Base-by-base conservation (phyloP, 192 early-diverging fungal species). In the Paraglomus brasilianum region DNA sequence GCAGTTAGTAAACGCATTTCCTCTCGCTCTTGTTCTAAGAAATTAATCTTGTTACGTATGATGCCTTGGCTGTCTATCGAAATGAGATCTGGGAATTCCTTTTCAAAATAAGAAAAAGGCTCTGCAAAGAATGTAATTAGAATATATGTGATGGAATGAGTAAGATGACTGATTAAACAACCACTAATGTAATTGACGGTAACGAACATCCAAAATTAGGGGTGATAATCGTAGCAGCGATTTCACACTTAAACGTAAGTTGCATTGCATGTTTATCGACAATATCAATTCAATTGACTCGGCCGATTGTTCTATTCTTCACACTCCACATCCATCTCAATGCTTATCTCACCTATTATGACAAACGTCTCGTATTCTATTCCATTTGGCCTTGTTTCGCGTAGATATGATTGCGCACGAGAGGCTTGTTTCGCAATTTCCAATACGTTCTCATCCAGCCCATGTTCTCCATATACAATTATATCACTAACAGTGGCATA, bases 401-500 rank as follows among this genome's bases (percentile, higher is more conserved):
- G 70, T 47, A 77, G 63, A 8, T 52, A 62, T n/a, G 76, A 67
- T 59, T 84, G 82, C 14, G 82, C 82, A 21, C 59, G 19, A 30
- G 73, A 71, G 19, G 80, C 71, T 57, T 74, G 75, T 50, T 71
- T 75, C 14, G 82, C 82, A 24, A 81, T 51, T 15, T 74, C 56
- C 36, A 78, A 30, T 40, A 76, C 66, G 19, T 45, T 38, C 17
- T 62, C 47, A 47, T 74, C 64, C 10, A 71, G 21, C 5, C 77
- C 80, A 17, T 80, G 67, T 30, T 74, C 69, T 5, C 77, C 74
- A 70, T 81, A 84, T 21, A 84, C 50, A 15, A 84, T 62, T 30
- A 84, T 72, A 59, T 84, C 83, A 14, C 75, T 78, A 17, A 84
- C 55, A 2, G 81, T 75, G 11, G 79, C 83, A 57, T 81, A 84